A percentile compares a stretch with the other conserved stretches of the same genome.
Evolutionary conservation across 1,284 basidiomycete genomes (phyloP).

Genomic region (Ustilago hordei): DNA sequence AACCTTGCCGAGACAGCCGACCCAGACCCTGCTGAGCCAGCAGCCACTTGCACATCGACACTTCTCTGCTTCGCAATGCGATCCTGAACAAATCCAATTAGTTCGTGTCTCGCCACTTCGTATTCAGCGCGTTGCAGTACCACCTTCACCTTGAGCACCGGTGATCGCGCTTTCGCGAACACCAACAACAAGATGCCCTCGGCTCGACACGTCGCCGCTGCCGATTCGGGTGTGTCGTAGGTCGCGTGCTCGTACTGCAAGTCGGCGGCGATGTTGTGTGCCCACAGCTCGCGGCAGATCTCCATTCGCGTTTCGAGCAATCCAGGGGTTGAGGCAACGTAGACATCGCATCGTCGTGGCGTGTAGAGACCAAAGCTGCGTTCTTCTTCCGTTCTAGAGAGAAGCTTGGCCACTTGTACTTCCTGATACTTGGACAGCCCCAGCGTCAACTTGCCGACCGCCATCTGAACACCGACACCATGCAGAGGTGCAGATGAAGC

Average conservation of each 20-base stretch:
- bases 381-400: constrained; percentile 77
- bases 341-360: constrained; percentile 81
- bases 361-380: constrained; percentile 88
- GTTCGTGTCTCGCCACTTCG: constrained; percentile 60
- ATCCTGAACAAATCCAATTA: constrained; percentile 57
- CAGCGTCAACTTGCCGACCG: constrained; percentile 81
- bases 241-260: constrained; percentile 77
- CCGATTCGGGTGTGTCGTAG: constrained; percentile 59
- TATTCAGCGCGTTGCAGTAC: constrained; percentile 60
- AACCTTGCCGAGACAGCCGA: constrained; percentile 12
- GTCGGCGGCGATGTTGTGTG: constrained; percentile 84
- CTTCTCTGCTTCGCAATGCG: constrained; percentile 58
- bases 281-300: constrained; percentile 81
- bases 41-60: constrained; percentile 47
- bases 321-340: constrained; percentile 80
- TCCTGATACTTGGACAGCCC: constrained; percentile 76
- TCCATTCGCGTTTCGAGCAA: constrained; percentile 82
- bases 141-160: constrained; percentile 63
- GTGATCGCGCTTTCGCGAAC: constrained; percentile 55
- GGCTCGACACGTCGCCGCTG: constrained; percentile 62
- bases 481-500: constrained; percentile 69
- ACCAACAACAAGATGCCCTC: constrained; percentile 67
- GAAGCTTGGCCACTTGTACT: constrained; percentile 78
- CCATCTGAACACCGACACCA: constrained; percentile 82
- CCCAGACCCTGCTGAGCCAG: constrained; percentile 21